A percentile compares a stretch with the other conserved stretches of the same genome.
Evolutionary conservation across 352 stramenopile genomes (phyloP).

Genomic region (Vaucheria bursata): DNA sequence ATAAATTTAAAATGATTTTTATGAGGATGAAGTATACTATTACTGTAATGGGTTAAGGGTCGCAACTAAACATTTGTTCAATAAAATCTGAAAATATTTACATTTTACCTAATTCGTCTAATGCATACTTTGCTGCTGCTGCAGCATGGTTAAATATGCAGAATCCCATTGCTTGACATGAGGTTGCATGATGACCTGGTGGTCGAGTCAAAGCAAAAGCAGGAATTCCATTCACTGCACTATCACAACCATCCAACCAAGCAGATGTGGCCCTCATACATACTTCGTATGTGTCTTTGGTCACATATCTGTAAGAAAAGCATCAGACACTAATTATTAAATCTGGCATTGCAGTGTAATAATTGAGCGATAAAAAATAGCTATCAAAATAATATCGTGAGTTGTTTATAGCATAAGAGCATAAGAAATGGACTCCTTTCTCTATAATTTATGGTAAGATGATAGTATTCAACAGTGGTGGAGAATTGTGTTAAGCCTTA

Average conservation of each 20-base stretch:
- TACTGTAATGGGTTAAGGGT: too few species aligned
- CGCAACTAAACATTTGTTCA: too few species aligned
- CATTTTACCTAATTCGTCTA: conserved; percentile 28
- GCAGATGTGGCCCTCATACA: conserved; percentile 28
- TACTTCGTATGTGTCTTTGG: conserved; percentile 12
- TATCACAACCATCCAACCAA: conserved; percentile 34
- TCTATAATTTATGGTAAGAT: neutral
- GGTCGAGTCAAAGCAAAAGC: conserved; percentile 53
- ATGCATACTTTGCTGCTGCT: conserved; percentile 54
- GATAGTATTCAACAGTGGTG: neutral
- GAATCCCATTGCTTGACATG: conserved; percentile 60
- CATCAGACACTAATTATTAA: neutral
- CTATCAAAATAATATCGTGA: neutral
- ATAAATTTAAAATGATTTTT: too few species aligned
- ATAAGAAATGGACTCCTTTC: conserved; percentile 9
- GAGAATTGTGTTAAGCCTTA: neutral
- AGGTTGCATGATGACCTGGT: conserved; percentile 72
- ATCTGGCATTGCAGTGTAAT: neutral
- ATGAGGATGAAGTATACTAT: too few species aligned
- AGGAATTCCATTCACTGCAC: conserved; percentile 9
- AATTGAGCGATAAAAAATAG: neutral
- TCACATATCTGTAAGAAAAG: conserved; percentile 10
- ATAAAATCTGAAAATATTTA: too few species aligned
- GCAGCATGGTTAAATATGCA: conserved; percentile 67
- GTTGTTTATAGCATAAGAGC: conserved; percentile 10